Percentiles rank a stretch among this genome's conserved stretches.
Evolutionary conservation across 208 protist genomes (phyloP).

Genomic region (Herpetomonas samuelpessoai): DNA sequence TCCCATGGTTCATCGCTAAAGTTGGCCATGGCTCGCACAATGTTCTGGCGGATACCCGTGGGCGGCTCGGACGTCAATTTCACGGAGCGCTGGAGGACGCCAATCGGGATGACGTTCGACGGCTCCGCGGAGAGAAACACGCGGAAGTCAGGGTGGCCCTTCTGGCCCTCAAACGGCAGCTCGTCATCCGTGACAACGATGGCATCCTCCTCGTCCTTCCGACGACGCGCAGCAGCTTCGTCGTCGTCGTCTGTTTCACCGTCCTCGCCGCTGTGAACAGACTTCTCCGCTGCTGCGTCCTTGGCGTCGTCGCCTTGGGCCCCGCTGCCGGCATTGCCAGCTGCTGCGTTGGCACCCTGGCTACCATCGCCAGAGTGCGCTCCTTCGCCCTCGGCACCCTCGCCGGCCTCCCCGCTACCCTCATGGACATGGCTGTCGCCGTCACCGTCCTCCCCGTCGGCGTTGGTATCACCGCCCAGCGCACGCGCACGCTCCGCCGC

Average conservation of each 20-base stretch:
- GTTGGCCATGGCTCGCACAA: slow-evolving; percentile 94
- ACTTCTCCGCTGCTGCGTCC: slow-evolving; percentile 18
- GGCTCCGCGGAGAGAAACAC: slow-evolving; percentile 98
- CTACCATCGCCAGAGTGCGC: slow-evolving; percentile 11
- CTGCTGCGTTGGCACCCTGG: slow-evolving; percentile 3
- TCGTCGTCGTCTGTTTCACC: slow-evolving; percentile 14
- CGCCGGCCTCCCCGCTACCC: slow-evolving; percentile 13
- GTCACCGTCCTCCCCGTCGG: slow-evolving; percentile 18
- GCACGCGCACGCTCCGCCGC: slow-evolving; percentile 36
- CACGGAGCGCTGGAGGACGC: slow-evolving; percentile 97
- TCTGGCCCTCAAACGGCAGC: slow-evolving; percentile 86
- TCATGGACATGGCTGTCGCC: slow-evolving; percentile 11
- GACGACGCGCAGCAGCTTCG: neutral
- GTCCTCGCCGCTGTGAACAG: slow-evolving; percentile 18
- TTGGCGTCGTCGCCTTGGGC: slow-evolving; percentile 8
- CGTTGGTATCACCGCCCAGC: slow-evolving; percentile 3
- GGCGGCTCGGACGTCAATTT: slow-evolving; percentile 99
- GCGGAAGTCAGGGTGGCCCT: slow-evolving; percentile 95
- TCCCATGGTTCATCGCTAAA: slow-evolving; percentile 97
- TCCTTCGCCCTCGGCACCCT: slow-evolving; percentile 17
- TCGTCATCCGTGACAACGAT: slow-evolving; percentile 87
- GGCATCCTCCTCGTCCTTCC: slow-evolving; percentile 20
- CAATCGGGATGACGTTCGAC: slow-evolving; percentile 95
- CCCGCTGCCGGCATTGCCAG: slow-evolving; percentile 4
- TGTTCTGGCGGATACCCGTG: slow-evolving; percentile 96